phyloP scores from a whole-genome alignment of 345 rosid genomes.

The Heritiera littoralis region DNA sequence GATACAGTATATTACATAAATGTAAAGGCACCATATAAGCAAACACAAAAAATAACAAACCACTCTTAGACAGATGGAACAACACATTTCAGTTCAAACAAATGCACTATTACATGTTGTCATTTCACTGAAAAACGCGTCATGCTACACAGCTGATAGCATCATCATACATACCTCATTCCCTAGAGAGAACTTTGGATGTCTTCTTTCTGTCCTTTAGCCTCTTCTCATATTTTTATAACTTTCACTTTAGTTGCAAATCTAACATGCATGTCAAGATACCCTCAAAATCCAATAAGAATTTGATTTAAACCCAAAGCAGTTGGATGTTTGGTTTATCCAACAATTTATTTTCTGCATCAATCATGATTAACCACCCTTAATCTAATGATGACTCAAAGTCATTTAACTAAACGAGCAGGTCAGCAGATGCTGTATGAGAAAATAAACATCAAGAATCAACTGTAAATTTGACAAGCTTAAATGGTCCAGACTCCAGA shows the following conservation, averaged over 20 bases:
- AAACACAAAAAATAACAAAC: background rate
- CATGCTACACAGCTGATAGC: background rate
- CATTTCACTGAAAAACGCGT: background rate
- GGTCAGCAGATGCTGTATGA: background rate
- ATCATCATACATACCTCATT: background rate
- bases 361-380: slow-evolving; percentile 4
- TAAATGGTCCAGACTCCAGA: background rate
- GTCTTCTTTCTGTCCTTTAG: background rate
- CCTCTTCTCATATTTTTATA: background rate
- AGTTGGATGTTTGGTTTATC: background rate
- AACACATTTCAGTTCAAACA: background rate
- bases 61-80: background rate
- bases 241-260: background rate
- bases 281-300: background rate
- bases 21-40: background rate
- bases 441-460: background rate
- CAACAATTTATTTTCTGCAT: background rate
- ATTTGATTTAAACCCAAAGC: background rate
- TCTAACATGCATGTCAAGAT: background rate
- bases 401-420: background rate
- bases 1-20: background rate
- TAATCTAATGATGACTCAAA: background rate
- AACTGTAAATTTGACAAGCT: background rate
- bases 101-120: background rate
- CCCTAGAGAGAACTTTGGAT: background rate